These are phyloP conservation scores for Phytophthora cactorum DNA, from an alignment of 352 stramenopile genomes.

Conservation along the genomic window DNA sequence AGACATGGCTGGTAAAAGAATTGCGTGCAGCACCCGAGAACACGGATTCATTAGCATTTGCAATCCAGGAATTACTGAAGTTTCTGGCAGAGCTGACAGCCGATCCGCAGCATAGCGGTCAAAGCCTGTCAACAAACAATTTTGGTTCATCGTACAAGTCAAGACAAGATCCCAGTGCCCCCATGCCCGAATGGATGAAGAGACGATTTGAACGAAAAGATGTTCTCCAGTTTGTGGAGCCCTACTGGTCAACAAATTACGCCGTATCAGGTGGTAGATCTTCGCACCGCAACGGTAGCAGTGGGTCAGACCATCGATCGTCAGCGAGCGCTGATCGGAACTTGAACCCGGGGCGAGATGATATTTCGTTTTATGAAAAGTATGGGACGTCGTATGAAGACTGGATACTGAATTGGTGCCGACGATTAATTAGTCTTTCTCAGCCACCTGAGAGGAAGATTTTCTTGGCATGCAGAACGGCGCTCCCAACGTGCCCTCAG, in stretches of 20 bases:
- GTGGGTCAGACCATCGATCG: slow-evolving; percentile 16
- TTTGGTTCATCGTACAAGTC: slow-evolving; percentile 26
- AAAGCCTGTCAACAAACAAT: slow-evolving; percentile 40
- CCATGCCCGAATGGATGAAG: slow-evolving; percentile 89
- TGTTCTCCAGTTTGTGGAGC: slow-evolving; percentile 88
- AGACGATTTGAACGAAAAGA: slow-evolving; percentile 83
- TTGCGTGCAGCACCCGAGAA: slow-evolving; percentile 84
- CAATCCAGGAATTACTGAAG: slow-evolving; percentile 88
- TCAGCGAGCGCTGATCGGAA: slow-evolving; percentile 32
- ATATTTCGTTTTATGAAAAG: slow-evolving; percentile 80
- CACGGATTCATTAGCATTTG: slow-evolving; percentile 80
- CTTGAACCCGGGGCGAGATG: slow-evolving; percentile 34
- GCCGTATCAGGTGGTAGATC: slow-evolving; percentile 37
- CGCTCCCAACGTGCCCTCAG: slow-evolving; percentile 71
- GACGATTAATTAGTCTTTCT: slow-evolving; percentile 75
- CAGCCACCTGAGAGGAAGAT: slow-evolving; percentile 87
- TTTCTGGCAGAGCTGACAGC: slow-evolving; percentile 79
- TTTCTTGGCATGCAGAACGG: slow-evolving; percentile 70
- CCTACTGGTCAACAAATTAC: slow-evolving; percentile 92
- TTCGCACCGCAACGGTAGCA: slow-evolving; percentile 17
- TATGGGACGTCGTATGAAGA: slow-evolving; percentile 79
- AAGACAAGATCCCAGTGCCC: slow-evolving; percentile 13
- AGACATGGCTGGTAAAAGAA: slow-evolving; percentile 84
- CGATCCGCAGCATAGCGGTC: slow-evolving; percentile 76
- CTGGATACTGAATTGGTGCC: slow-evolving; percentile 84